A percentile compares a stretch with the other conserved stretches of the same genome.
phyloP scores from a whole-genome alignment of 352 stramenopile species.

The Phytophthora cryptogea region DNA sequence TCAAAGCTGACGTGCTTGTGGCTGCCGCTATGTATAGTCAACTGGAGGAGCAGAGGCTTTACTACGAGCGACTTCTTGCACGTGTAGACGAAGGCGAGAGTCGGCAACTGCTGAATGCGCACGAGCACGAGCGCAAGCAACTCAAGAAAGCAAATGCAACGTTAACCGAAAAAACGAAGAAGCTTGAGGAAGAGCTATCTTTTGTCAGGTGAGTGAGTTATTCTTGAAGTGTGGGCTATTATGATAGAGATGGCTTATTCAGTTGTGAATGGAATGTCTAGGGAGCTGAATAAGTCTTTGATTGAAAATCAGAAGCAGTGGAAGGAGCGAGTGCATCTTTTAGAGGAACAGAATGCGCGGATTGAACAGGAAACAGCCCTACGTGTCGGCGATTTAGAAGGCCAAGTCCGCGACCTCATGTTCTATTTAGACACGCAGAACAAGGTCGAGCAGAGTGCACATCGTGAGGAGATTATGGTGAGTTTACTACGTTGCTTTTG shows the following conservation, averaged over 20 bases:
- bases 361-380: conserved; percentile 62
- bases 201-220: conserved; percentile 66
- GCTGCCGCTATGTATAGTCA: conserved; percentile 57
- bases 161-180: conserved; percentile 67
- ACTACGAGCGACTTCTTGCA: conserved; percentile 88
- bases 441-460: conserved; percentile 79
- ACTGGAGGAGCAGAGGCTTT: conserved; percentile 95
- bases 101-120: conserved; percentile 50
- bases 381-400: conserved; percentile 77
- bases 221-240: not conserved
- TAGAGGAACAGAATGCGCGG: conserved; percentile 73
- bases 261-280: conserved; percentile 16
- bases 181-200: conserved; percentile 80
- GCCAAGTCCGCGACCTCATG: conserved; percentile 89
- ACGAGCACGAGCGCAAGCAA: conserved; percentile 85
- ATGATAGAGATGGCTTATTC: not conserved
- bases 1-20: not conserved
- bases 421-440: conserved; percentile 90
- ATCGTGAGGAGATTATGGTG: conserved; percentile 85
- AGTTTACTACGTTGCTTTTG: conserved; percentile 6
- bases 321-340: conserved; percentile 74
- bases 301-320: conserved; percentile 90
- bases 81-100: conserved; percentile 62
- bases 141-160: conserved; percentile 74
- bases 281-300: conserved; percentile 86